These are phyloP conservation scores for Pichia cephalocereana DNA, from an alignment of 805 yeast species.

Conservation along the genomic window DNA sequence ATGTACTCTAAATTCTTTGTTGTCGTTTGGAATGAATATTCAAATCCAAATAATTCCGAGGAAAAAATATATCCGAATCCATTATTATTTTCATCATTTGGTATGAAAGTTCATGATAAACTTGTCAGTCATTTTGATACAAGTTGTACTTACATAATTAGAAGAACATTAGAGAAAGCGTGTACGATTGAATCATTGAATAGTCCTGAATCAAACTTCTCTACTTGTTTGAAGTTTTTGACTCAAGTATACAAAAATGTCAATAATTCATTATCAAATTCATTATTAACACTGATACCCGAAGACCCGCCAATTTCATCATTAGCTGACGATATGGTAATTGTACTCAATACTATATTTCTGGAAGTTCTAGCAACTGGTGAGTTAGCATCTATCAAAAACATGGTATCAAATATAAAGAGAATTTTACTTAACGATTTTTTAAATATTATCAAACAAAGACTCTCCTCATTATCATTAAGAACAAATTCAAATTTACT, in stretches of 20 bases:
- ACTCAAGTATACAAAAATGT: slow-evolving; percentile 14
- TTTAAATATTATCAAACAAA: slow-evolving; percentile 42
- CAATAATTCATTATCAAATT: slow-evolving; percentile 11
- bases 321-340: slow-evolving; percentile 74
- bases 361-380: slow-evolving; percentile 66
- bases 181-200: slow-evolving; percentile 74
- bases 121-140: slow-evolving; percentile 56
- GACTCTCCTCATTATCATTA: slow-evolving; percentile 37
- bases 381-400: slow-evolving; percentile 44
- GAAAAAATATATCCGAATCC: slow-evolving; percentile 37
- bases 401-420: slow-evolving; percentile 45
- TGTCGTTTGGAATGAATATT: slow-evolving; percentile 48
- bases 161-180: slow-evolving; percentile 76
- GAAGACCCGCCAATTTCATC: slow-evolving; percentile 69
- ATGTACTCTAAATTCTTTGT: slow-evolving; percentile 67
- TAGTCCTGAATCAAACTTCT: slow-evolving; percentile 32
- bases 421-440: slow-evolving; percentile 58
- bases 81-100: slow-evolving; percentile 44
- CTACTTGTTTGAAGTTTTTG: slow-evolving; percentile 20
- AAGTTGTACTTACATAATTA: slow-evolving; percentile 55
- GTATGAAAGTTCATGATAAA: slow-evolving; percentile 42
- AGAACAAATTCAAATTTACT: slow-evolving; percentile 23
- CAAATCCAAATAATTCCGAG: slow-evolving; percentile 7
- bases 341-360: slow-evolving; percentile 61
- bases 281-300: slow-evolving; percentile 27